Conservation (phyloP, 2,329 filamentous ascomycete genomes). For the Pyricularia sp. region DNA sequence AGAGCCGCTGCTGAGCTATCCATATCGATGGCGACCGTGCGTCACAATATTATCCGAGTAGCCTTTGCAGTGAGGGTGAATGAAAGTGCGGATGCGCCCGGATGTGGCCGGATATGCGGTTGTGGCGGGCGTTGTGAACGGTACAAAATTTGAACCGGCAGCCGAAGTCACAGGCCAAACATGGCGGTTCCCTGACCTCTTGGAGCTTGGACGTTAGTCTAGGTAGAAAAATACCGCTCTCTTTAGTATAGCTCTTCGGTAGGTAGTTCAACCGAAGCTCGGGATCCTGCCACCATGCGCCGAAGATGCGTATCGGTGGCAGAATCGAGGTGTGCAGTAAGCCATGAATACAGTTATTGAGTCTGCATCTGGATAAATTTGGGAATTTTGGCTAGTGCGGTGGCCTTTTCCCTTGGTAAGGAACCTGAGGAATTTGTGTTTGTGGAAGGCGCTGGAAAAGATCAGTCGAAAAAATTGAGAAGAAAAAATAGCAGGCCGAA, state of each 20-base stretch:
- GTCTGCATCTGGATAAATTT: background rate
- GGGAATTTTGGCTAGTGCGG: background rate
- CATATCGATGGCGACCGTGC: slow-evolving; percentile 9
- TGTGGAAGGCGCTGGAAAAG: background rate
- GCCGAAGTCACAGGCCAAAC: background rate
- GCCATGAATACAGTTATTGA: slow-evolving; percentile 1
- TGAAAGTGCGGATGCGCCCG: background rate
- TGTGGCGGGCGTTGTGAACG: background rate
- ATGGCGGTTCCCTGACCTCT: background rate
- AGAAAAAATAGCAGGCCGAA: background rate
- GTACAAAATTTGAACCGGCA: background rate
- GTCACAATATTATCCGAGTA: slow-evolving; percentile 3
- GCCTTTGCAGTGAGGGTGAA: background rate
- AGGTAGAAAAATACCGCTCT: background rate
- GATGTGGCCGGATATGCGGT: background rate
- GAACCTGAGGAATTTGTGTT: background rate
- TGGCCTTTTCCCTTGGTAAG: background rate
- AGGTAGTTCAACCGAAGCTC: slow-evolving; percentile 1
- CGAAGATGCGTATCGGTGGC: background rate
- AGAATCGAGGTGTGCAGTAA: background rate
- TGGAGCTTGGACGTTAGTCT: background rate
- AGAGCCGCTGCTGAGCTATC: slow-evolving; percentile 18
- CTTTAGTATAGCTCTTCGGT: background rate
- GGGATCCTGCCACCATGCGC: background rate
- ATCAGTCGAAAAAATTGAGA: background rate